Conservation (phyloP, 2,329 filamentous ascomycete species). For the Aspergillus fructus region DNA sequence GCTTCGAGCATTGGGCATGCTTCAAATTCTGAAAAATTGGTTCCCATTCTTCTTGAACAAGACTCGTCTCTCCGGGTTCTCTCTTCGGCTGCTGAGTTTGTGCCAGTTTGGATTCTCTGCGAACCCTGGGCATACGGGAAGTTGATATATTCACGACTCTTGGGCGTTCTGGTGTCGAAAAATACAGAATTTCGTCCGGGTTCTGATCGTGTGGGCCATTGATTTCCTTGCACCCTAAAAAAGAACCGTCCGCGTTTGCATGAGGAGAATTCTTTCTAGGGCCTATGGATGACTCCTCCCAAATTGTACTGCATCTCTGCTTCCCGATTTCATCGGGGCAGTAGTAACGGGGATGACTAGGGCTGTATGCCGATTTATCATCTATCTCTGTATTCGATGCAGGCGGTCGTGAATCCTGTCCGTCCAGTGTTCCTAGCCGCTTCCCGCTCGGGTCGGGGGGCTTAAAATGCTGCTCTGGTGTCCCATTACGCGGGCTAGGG, state of each 20-base stretch:
- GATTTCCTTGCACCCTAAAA: constrained; percentile 43
- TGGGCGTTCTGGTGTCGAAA: constrained; percentile 30
- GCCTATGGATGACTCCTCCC: constrained; percentile 30
- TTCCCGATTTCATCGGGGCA: constrained; percentile 41
- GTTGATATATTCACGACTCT: constrained; percentile 23
- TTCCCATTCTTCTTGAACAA: constrained; percentile 29
- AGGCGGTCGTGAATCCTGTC: constrained; percentile 19
- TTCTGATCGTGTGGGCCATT: constrained; percentile 34
- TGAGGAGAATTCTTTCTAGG: constrained; percentile 21
- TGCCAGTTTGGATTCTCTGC: constrained; percentile 19
- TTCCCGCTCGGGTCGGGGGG: constrained; percentile 23
- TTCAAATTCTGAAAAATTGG: constrained; percentile 36
- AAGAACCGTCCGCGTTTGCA: constrained; percentile 34
- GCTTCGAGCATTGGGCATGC: constrained; percentile 35
- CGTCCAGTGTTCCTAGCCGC: constrained; percentile 16
- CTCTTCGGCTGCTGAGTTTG: constrained; percentile 8
- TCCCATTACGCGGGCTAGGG: constrained; percentile 31
- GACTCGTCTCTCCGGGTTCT: constrained; percentile 19
- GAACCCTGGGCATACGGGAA: constrained; percentile 21
- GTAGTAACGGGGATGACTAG: constrained; percentile 30
- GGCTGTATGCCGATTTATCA: not conserved
- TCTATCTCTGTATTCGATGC: constrained; percentile 11
- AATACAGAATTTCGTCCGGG: constrained; percentile 39
- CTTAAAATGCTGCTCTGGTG: constrained; percentile 30
- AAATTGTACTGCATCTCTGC: constrained; percentile 36